A percentile compares a stretch with the other conserved stretches of the same genome.
Conservation (phyloP, 208 protist species). For the Lotmaria passim region DNA sequence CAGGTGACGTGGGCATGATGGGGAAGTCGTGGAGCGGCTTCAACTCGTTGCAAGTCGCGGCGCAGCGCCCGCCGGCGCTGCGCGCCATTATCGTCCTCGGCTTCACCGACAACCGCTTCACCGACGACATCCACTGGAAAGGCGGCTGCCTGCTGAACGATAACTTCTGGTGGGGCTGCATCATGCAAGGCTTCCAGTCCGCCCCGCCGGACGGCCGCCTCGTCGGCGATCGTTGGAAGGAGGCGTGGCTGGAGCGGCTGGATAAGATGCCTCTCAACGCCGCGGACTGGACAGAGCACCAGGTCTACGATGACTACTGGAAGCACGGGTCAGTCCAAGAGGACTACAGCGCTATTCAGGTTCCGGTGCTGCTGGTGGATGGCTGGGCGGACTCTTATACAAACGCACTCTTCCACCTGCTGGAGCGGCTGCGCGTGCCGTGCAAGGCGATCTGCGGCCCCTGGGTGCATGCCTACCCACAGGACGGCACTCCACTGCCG, state of each 20-base stretch:
- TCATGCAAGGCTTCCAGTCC: conserved; percentile 68
- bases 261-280: conserved; percentile 57
- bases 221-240: conserved; percentile 55
- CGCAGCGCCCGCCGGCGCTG: conserved; percentile 52
- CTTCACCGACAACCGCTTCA: conserved; percentile 75
- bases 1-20: conserved; percentile 70
- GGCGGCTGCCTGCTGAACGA: conserved; percentile 73
- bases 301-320: conserved; percentile 66
- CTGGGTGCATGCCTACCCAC: conserved; percentile 71
- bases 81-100: conserved; percentile 68
- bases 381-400: conserved; percentile 76
- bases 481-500: conserved; percentile 57
- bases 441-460: conserved; percentile 61
- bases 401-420: conserved; percentile 56
- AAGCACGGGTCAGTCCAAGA: conserved; percentile 61
- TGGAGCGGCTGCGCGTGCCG: conserved; percentile 54
- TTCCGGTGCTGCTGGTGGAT: conserved; percentile 55
- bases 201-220: conserved; percentile 46
- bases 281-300: conserved; percentile 54
- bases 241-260: conserved; percentile 57
- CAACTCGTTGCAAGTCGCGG: conserved; percentile 72
- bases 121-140: conserved; percentile 76
- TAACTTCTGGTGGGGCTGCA: conserved; percentile 76
- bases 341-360: conserved; percentile 59
- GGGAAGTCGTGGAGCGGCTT: conserved; percentile 75